These are phyloP conservation scores for Nadsonia starkeyi-henricii DNA, from an alignment of 1,139 yeast genomes.

Conservation along the genomic window DNA sequence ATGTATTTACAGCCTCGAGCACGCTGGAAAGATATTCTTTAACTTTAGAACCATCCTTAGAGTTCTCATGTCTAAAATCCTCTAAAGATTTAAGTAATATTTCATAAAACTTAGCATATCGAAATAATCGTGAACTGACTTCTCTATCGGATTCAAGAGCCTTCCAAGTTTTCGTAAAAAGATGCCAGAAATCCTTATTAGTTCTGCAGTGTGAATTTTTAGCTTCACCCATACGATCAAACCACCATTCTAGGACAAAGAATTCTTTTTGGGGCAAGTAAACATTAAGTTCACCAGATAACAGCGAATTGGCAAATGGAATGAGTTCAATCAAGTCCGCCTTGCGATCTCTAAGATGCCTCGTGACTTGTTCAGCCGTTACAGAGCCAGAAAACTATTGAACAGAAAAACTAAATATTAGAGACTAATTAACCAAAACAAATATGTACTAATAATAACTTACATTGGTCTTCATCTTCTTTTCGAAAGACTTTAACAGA, in stretches of 20 bases:
- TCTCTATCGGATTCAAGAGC: neutral
- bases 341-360: constrained; percentile 5
- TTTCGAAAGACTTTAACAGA: neutral
- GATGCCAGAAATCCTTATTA: constrained; percentile 9
- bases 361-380: constrained; percentile 1
- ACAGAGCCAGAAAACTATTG: neutral
- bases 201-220: constrained; percentile 9
- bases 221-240: constrained; percentile 40
- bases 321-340: constrained; percentile 3
- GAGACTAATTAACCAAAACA: neutral
- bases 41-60: neutral
- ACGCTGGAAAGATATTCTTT: neutral
- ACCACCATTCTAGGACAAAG: constrained; percentile 51
- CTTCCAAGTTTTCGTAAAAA: constrained; percentile 3
- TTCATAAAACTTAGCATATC: neutral
- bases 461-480: neutral
- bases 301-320: constrained; percentile 28
- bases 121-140: neutral
- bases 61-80: neutral
- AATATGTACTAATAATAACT: neutral
- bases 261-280: constrained; percentile 47
- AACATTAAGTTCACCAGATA: constrained; percentile 28
- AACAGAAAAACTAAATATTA: neutral
- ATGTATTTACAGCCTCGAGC: neutral
- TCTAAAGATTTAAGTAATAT: neutral